A percentile compares a stretch with the other conserved stretches of the same genome.
Evolutionary conservation across 495 filamentous ascomycete species (phyloP).

Genomic region (Tuber magnatum): DNA sequence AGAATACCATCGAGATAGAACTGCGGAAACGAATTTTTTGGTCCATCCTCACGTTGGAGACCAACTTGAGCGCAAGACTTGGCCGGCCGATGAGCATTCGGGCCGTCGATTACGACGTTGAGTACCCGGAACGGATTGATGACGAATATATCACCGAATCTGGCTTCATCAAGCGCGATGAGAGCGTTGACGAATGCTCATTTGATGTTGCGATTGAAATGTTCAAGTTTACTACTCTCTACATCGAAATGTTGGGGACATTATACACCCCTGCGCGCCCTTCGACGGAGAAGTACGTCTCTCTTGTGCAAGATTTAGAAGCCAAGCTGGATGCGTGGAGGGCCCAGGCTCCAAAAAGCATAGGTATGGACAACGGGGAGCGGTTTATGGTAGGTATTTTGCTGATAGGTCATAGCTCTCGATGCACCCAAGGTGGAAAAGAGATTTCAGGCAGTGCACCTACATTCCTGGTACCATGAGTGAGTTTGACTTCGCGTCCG

Average conservation of each 20-base stretch:
- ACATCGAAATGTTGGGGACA: conserved; percentile 62
- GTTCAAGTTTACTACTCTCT: conserved; percentile 55
- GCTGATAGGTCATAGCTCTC: conserved; percentile 41
- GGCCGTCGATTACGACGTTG: conserved; percentile 65
- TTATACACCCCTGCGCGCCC: conserved; percentile 58
- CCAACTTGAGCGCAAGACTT: conserved; percentile 62
- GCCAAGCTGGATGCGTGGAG: conserved; percentile 52
- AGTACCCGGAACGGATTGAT: conserved; percentile 60
- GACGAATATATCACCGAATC: conserved; percentile 51
- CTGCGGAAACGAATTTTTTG: conserved; percentile 72
- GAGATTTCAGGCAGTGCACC: conserved; percentile 47
- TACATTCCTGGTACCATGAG: conserved; percentile 48
- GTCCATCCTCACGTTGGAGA: conserved; percentile 56
- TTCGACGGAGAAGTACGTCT: conserved; percentile 53
- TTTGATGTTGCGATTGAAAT: conserved; percentile 58
- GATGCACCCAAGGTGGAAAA: conserved; percentile 48
- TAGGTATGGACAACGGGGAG: conserved; percentile 17
- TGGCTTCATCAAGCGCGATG: conserved; percentile 49
- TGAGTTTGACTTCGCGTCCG: conserved; percentile 36
- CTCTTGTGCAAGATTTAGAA: conserved; percentile 57
- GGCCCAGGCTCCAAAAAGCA: conserved; percentile 50
- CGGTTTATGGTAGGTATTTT: conserved; percentile 42
- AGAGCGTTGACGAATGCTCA: conserved; percentile 53
- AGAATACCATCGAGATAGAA: conserved; percentile 57
- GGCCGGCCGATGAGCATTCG: conserved; percentile 68